Evolutionary conservation across 1,139 yeast genomes (phyloP).

Genomic region (Scheffersomyces parashehatae): DNA sequence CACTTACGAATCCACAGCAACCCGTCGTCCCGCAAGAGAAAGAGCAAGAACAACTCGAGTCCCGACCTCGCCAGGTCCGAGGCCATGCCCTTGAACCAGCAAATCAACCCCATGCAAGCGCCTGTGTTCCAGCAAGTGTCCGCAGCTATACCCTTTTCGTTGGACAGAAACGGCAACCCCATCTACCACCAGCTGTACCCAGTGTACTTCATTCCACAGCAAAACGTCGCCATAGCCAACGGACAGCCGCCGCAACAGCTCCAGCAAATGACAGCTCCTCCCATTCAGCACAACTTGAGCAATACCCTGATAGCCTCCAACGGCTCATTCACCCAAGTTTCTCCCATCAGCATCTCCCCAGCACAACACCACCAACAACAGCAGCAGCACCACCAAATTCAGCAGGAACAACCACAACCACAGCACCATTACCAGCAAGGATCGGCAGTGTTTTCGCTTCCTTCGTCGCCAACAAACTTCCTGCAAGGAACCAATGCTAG

Average conservation of each 20-base stretch:
- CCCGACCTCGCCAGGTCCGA: neutral
- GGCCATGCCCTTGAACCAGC: neutral
- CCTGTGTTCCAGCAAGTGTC: slow-evolving; percentile 1
- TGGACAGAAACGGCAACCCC: slow-evolving; percentile 37
- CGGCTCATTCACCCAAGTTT: neutral
- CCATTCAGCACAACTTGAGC: neutral
- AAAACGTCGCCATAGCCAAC: neutral
- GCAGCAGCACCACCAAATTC: neutral
- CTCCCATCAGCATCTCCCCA: neutral
- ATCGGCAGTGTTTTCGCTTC: slow-evolving; percentile 13
- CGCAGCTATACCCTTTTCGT: slow-evolving; percentile 29
- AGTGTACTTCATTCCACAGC: slow-evolving; percentile 35
- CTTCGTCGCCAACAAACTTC: slow-evolving; percentile 13
- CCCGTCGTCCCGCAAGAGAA: slow-evolving; percentile 39
- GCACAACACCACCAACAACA: slow-evolving; percentile 4
- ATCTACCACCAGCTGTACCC: slow-evolving; percentile 38
- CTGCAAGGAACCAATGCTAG: neutral
- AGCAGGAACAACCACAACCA: neutral
- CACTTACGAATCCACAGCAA: slow-evolving; percentile 86
- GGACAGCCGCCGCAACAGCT: neutral
- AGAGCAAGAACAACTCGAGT: slow-evolving; percentile 8
- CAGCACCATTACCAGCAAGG: slow-evolving; percentile 5
- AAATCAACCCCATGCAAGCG: neutral
- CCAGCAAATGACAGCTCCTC: neutral
- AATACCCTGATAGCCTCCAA: no score